These are phyloP conservation scores for Cinchona pubescens DNA, from an alignment of 257 asterid species.

Conservation along the genomic window DNA sequence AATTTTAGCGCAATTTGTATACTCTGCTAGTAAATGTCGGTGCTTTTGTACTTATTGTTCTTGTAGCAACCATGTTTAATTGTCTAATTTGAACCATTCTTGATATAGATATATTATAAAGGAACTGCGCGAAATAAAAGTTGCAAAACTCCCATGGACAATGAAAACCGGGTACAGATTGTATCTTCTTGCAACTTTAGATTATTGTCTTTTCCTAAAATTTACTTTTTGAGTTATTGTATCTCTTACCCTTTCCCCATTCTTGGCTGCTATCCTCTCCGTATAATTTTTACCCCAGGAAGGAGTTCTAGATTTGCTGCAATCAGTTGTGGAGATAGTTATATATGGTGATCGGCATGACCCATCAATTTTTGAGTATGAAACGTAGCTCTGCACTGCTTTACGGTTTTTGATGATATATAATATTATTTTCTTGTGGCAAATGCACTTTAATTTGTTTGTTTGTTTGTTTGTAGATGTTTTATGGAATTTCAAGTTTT, in stretches of 20 bases:
- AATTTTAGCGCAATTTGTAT: not conserved
- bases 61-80: not conserved
- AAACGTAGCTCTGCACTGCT: not conserved
- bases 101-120: conserved; percentile 9
- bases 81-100: not conserved
- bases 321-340: conserved; percentile 25
- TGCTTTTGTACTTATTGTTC: not conserved
- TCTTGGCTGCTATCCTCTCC: not conserved
- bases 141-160: too few species aligned
- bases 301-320: conserved; percentile 19
- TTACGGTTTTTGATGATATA: conserved; percentile 4
- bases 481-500: conserved; percentile 28
- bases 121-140: conserved; percentile 16
- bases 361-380: conserved; percentile 23
- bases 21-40: not conserved
- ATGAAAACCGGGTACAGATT: conserved; percentile 17
- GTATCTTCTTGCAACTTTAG: not conserved
- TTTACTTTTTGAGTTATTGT: not conserved
- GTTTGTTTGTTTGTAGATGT: conserved; percentile 12
- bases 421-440: not conserved
- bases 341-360: conserved; percentile 21
- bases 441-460: not conserved
- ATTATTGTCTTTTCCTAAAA: not conserved
- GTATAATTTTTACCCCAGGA: conserved; percentile 8
- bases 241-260: not conserved